phyloP scores from a whole-genome alignment of 1,284 basidiomycete genomes.

The Melampsora abietis-canadensis region DNA sequence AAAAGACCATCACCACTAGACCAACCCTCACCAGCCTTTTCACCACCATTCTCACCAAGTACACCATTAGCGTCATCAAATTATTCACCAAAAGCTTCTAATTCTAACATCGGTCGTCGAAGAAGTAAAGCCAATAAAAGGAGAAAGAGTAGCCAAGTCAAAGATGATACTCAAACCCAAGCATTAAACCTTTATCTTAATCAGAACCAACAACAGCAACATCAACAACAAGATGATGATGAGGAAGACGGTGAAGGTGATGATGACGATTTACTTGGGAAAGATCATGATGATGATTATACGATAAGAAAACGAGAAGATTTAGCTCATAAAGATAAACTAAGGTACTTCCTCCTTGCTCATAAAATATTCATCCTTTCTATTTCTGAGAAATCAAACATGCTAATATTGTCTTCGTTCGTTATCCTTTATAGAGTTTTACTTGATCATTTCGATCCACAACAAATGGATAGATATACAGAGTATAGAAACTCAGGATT shows the following conservation, averaged over 20 bases:
- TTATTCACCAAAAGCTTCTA: constrained; percentile 11
- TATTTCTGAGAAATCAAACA: not conserved
- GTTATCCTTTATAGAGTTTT: constrained; percentile 59
- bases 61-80: not conserved
- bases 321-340: constrained; percentile 52
- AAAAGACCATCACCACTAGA: not conserved
- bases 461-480: constrained; percentile 82
- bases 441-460: constrained; percentile 77
- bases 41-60: constrained; percentile 20
- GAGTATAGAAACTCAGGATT: constrained; percentile 77
- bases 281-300: constrained; percentile 48
- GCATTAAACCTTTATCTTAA: not conserved
- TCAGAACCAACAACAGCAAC: constrained; percentile 44
- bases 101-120: not conserved
- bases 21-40: constrained; percentile 17
- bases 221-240: constrained; percentile 46
- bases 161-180: not conserved
- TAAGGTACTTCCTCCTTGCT: constrained; percentile 48
- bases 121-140: constrained; percentile 29
- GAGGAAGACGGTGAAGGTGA: constrained; percentile 50
- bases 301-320: constrained; percentile 51
- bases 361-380: not conserved
- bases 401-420: too few relatives aligned
- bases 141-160: constrained; percentile 13
- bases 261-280: constrained; percentile 48